phyloP scores from a whole-genome alignment of 148 eudicot species.

The Dysphania ambrosioides region DNA sequence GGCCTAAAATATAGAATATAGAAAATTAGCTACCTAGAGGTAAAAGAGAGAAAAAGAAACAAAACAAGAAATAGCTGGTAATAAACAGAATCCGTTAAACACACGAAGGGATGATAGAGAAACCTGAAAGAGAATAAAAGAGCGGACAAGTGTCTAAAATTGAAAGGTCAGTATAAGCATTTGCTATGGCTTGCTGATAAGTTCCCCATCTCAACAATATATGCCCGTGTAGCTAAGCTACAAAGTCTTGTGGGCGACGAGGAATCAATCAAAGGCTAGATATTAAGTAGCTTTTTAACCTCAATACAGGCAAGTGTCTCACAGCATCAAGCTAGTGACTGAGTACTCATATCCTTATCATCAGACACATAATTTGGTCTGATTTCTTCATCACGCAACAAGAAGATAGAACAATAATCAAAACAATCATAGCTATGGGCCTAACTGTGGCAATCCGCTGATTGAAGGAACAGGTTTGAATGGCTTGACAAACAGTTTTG shows the following conservation, averaged over 20 bases:
- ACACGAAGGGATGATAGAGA: neutral
- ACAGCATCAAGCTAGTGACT: slow-evolving; percentile 19
- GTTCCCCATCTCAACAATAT: slow-evolving; percentile 13
- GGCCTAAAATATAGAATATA: neutral
- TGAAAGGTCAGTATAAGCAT: slow-evolving; percentile 17
- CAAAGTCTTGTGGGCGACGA: slow-evolving; percentile 20
- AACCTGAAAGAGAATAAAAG: slow-evolving; percentile 13
- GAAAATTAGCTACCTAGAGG: neutral
- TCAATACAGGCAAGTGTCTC: slow-evolving; percentile 5
- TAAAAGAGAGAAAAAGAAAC: neutral
- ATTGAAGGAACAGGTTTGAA: neutral
- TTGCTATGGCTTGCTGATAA: slow-evolving; percentile 23
- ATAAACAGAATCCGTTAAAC: slow-evolving; percentile 6
- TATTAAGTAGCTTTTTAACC: slow-evolving; percentile 2
- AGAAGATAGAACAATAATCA: neutral
- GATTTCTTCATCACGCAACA: neutral
- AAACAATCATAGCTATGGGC: neutral
- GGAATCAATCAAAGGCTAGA: slow-evolving; percentile 20
- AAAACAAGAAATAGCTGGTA: slow-evolving; percentile 7
- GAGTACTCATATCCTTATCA: neutral
- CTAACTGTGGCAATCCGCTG: neutral
- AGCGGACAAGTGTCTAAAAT: slow-evolving; percentile 5
- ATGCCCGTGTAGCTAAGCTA: neutral
- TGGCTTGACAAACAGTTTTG: neutral
- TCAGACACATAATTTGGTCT: neutral